A percentile compares a stretch with the other conserved stretches of the same genome.
These are phyloP conservation scores for Thielaviopsis ethacetica DNA, from an alignment of 2,329 filamentous ascomycete genomes.

Conservation along the genomic window DNA sequence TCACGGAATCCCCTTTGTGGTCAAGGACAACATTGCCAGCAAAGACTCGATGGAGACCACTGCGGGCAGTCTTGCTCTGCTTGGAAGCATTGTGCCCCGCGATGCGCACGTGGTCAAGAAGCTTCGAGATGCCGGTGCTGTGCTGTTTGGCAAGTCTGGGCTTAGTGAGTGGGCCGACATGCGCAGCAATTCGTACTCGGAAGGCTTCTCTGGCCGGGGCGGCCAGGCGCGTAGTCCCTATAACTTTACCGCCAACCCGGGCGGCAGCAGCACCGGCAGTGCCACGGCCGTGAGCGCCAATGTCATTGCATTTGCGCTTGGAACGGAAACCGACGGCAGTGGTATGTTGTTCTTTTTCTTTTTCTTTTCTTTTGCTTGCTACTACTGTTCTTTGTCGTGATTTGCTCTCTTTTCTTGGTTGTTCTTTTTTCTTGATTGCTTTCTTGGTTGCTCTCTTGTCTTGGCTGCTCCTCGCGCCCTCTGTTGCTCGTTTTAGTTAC, in stretches of 20 bases:
- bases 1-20: constrained; percentile 59
- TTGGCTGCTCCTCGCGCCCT: too few species aligned
- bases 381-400: neutral
- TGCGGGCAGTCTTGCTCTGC: constrained; percentile 49
- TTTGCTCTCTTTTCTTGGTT: neutral
- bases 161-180: constrained; percentile 63
- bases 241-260: constrained; percentile 51
- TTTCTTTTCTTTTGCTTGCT: neutral
- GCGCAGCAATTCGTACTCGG: constrained; percentile 49
- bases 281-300: constrained; percentile 49
- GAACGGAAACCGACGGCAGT: constrained; percentile 59
- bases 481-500: too few species aligned
- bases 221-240: constrained; percentile 51
- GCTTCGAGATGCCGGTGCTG: constrained; percentile 47
- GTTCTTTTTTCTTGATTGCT: neutral
- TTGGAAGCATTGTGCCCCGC: constrained; percentile 49
- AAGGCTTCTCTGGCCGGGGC: constrained; percentile 48
- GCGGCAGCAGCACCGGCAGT: constrained; percentile 52
- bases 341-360: constrained; percentile 19
- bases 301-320: constrained; percentile 45
- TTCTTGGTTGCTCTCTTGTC: neutral
- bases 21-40: constrained; percentile 58
- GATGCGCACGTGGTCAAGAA: constrained; percentile 47
- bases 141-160: constrained; percentile 55
- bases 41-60: constrained; percentile 60